Percentiles rank a stretch among this genome's conserved stretches.
Evolutionary conservation across 2,329 filamentous ascomycete genomes (phyloP).

Genomic region (Ceratocystiopsis brevicomis): DNA sequence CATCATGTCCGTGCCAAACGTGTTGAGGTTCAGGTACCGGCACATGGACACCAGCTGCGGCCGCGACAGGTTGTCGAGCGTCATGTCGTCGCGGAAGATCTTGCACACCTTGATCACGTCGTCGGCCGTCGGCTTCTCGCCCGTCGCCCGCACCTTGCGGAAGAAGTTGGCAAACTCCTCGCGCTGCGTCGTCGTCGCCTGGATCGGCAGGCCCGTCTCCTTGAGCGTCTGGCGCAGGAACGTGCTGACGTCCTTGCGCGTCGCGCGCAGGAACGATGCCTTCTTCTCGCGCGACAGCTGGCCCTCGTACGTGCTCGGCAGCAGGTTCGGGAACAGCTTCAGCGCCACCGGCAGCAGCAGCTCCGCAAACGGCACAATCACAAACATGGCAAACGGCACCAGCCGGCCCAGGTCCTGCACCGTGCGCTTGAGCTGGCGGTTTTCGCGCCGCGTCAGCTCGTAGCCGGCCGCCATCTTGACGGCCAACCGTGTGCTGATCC

Average conservation of each 20-base stretch:
- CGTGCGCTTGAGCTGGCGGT: constrained; percentile 80
- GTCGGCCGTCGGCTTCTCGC: constrained; percentile 68
- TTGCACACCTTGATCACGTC: constrained; percentile 99
- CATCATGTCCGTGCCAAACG: constrained; percentile 94
- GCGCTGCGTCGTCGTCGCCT: constrained; percentile 63
- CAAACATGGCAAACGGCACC: constrained; percentile 89
- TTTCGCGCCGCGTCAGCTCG: constrained; percentile 83
- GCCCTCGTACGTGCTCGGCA: constrained; percentile 91
- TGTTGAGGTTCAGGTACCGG: constrained; percentile 94
- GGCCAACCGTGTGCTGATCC: constrained; percentile 76
- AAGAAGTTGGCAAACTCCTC: constrained; percentile 96
- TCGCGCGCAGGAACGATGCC: constrained; percentile 59
- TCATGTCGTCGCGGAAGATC: constrained; percentile 95
- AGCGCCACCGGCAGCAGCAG: constrained; percentile 78
- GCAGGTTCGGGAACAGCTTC: constrained; percentile 89
- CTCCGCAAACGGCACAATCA: constrained; percentile 93
- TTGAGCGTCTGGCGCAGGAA: constrained; percentile 78
- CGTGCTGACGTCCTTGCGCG: constrained; percentile 78
- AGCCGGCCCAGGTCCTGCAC: constrained; percentile 84
- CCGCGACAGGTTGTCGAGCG: constrained; percentile 86
- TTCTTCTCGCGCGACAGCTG: constrained; percentile 83
- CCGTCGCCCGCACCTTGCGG: constrained; percentile 82
- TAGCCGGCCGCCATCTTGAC: constrained; percentile 97
- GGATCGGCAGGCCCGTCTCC: constrained; percentile 85
- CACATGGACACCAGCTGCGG: constrained; percentile 96